Conservation (phyloP, 2,329 filamentous ascomycete species). For the Helminthosporium solani region DNA sequence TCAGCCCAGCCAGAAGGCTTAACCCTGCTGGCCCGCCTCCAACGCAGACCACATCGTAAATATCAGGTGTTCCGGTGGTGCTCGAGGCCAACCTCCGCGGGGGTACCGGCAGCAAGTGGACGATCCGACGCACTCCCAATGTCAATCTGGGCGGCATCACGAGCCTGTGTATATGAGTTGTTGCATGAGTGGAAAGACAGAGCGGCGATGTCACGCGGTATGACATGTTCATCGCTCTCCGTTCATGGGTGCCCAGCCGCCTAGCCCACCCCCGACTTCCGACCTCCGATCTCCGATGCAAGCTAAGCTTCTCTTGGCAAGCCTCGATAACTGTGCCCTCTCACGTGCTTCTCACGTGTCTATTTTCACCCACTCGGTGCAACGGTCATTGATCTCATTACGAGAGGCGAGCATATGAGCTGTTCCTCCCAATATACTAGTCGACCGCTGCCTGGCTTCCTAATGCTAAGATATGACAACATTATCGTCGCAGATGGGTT, state of each 20-base stretch:
- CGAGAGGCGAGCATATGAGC: background rate
- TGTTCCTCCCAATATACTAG: background rate
- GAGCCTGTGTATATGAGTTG: slow-evolving; percentile 16
- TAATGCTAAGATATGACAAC: background rate
- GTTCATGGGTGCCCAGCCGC: too few species aligned
- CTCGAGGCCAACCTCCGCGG: slow-evolving; percentile 36
- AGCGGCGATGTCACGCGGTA: slow-evolving; percentile 5
- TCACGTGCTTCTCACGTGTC: too few species aligned
- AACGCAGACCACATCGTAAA: slow-evolving; percentile 92
- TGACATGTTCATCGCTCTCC: too few species aligned
- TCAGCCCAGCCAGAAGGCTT: slow-evolving; percentile 54
- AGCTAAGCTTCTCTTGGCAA: background rate
- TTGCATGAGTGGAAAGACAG: slow-evolving; percentile 22
- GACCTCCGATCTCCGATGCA: too few species aligned
- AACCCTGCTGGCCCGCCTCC: slow-evolving; percentile 88
- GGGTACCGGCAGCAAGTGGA: slow-evolving; percentile 10
- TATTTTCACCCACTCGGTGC: background rate
- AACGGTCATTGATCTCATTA: background rate
- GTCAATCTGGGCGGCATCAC: slow-evolving; percentile 37
- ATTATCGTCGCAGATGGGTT: background rate
- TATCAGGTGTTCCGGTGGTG: slow-evolving; percentile 56
- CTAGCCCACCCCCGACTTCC: too few species aligned
- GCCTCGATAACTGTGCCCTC: too few species aligned
- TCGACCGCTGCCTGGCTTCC: background rate
- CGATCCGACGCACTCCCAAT: slow-evolving; percentile 18